These are phyloP conservation scores for Spiraea crenata DNA, from an alignment of 331 rosid species.

Conservation along the genomic window DNA sequence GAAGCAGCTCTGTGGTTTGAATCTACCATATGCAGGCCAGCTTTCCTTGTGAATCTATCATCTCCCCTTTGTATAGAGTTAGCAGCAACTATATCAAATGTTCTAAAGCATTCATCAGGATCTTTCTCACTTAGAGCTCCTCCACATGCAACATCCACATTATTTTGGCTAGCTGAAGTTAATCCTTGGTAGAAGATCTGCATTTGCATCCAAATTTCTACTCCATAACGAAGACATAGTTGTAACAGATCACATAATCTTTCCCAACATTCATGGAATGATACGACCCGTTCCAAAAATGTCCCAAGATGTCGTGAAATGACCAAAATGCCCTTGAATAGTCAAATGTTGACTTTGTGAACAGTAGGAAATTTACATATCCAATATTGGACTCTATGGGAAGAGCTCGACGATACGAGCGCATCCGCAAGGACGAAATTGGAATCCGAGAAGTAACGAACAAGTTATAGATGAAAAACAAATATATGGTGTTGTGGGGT, in stretches of 20 bases:
- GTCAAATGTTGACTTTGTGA: no score
- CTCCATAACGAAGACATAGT: background rate
- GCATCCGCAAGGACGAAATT: no score
- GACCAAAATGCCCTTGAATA: no score
- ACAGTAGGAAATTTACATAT: no score
- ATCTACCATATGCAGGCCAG: background rate
- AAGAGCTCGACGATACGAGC: no score
- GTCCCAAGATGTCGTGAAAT: no score
- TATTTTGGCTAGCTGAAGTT: background rate
- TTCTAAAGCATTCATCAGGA: background rate
- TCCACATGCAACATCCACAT: background rate
- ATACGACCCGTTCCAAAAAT: no score
- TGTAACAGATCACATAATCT: background rate
- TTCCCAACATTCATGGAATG: background rate
- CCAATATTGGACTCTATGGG: no score
- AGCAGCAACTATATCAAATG: background rate
- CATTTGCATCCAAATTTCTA: background rate
- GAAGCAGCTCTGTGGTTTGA: background rate
- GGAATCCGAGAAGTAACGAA: no score
- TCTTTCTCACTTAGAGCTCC: background rate
- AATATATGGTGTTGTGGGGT: no score
- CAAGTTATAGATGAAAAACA: no score
- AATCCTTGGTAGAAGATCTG: background rate
- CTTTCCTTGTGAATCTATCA: background rate
- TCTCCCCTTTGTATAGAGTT: background rate